These are phyloP conservation scores for Yamadazyma dendronema DNA, from an alignment of 1,139 yeast species.

Conservation along the genomic window DNA sequence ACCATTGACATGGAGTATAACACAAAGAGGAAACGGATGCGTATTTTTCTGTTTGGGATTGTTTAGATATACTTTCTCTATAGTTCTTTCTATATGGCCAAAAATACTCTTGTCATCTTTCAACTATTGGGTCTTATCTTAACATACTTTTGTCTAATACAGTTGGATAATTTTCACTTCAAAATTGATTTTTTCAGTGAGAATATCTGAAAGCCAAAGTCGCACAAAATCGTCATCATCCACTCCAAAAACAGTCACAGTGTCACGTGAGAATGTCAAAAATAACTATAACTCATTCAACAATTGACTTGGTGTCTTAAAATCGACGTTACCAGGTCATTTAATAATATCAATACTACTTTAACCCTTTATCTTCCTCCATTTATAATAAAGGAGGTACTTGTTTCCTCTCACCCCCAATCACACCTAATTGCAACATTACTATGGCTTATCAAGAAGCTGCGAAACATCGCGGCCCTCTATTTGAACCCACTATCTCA, in stretches of 20 bases:
- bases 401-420: neutral
- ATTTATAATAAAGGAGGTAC: neutral
- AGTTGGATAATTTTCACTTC: constrained; percentile 8
- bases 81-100: no score
- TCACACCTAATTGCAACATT: neutral
- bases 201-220: constrained; percentile 3
- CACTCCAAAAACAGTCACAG: constrained; percentile 14
- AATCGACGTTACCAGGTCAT: neutral
- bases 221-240: constrained; percentile 7
- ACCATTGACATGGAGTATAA: no score
- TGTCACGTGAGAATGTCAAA: constrained; percentile 11
- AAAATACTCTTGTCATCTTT: no score
- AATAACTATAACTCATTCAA: no score
- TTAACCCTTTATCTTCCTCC: neutral
- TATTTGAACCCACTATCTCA: no score
- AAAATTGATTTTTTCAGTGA: constrained; percentile 8
- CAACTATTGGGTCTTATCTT: no score
- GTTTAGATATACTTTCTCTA: no score
- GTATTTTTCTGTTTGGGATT: no score
- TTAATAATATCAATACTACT: neutral
- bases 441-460: constrained; percentile 7
- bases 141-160: constrained; percentile 10
- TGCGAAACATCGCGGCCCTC: constrained; percentile 3
- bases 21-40: no score
- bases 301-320: neutral